A percentile compares a stretch with the other conserved stretches of the same genome.
Evolutionary conservation across 2,329 filamentous ascomycete species (phyloP).

Genomic region (Fusarium succisae): DNA sequence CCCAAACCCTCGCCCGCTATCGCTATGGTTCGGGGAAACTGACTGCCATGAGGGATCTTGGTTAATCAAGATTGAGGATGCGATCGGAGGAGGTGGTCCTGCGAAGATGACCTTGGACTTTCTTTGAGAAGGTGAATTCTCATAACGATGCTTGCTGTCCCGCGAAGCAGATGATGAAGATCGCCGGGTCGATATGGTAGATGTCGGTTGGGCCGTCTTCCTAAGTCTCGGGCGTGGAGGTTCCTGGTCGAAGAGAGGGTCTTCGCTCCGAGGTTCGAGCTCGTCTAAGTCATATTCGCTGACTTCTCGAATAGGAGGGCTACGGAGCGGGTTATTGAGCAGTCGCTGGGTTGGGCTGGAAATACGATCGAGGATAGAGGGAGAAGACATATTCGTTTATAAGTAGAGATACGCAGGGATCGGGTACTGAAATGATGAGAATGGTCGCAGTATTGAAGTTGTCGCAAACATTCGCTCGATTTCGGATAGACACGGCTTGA

Average conservation of each 20-base stretch:
- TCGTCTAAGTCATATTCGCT: conserved; percentile 52
- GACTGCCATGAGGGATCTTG: conserved; percentile 13
- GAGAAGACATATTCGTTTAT: conserved; percentile 40
- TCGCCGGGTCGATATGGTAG: conserved; percentile 7
- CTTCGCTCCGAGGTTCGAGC: conserved; percentile 50
- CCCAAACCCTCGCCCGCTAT: conserved; percentile 17
- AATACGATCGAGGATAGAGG: conserved; percentile 43
- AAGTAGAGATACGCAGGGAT: background rate
- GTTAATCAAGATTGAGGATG: conserved; percentile 52
- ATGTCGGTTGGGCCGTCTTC: conserved; percentile 16
- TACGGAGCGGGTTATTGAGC: conserved; percentile 43
- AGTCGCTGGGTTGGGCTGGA: conserved; percentile 37
- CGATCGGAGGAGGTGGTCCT: conserved; percentile 63
- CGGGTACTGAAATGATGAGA: background rate
- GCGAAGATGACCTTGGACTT: conserved; percentile 53
- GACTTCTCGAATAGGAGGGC: conserved; percentile 36
- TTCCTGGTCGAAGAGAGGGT: conserved; percentile 37
- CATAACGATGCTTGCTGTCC: conserved; percentile 42
- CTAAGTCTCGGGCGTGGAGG: conserved; percentile 35
- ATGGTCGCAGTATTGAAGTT: background rate
- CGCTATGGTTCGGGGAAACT: conserved; percentile 15
- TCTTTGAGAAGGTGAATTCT: conserved; percentile 46
- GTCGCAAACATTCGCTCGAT: conserved; percentile 18
- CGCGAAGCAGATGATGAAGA: conserved; percentile 29
- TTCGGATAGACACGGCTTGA: conserved; percentile 14